Percentiles rank a stretch among this genome's conserved stretches.
Conservation (phyloP, 306 rosid species). For the Abrus precatorius region DNA sequence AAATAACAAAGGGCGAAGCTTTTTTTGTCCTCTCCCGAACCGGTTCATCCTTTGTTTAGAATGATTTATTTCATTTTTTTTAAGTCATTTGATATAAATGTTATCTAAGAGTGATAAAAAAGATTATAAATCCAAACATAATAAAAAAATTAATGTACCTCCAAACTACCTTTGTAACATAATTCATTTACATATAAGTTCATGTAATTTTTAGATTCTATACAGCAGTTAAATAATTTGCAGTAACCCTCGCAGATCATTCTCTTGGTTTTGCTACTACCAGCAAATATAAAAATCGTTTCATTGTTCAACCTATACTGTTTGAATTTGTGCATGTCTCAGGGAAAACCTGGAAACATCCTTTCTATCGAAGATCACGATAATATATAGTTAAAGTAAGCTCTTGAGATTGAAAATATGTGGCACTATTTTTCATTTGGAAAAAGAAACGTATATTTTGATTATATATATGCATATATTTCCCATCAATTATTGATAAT, state of each 20-base stretch:
- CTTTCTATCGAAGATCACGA: not conserved
- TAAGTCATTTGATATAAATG: not conserved
- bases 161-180: not conserved
- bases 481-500: not conserved
- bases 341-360: not conserved
- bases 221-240: not conserved
- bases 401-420: not conserved
- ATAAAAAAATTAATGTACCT: not conserved
- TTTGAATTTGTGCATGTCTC: not conserved
- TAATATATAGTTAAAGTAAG: not conserved
- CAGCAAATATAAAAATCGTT: not conserved
- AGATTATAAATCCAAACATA: not conserved
- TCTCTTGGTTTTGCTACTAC: not conserved
- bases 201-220: not conserved
- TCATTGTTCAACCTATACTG: not conserved
- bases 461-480: not conserved
- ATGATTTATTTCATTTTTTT: not conserved
- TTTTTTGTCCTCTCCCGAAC: not conserved
- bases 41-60: not conserved
- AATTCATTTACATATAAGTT: not conserved
- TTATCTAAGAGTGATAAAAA: not conserved
- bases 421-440: not conserved
- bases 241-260: not conserved
- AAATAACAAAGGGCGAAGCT: not conserved
- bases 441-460: constrained; percentile 4